Evolutionary conservation across 1,139 yeast genomes (phyloP), one percentile per base, ranked within the genome.

Genomic region (Lodderomyces elongisporus): DNA sequence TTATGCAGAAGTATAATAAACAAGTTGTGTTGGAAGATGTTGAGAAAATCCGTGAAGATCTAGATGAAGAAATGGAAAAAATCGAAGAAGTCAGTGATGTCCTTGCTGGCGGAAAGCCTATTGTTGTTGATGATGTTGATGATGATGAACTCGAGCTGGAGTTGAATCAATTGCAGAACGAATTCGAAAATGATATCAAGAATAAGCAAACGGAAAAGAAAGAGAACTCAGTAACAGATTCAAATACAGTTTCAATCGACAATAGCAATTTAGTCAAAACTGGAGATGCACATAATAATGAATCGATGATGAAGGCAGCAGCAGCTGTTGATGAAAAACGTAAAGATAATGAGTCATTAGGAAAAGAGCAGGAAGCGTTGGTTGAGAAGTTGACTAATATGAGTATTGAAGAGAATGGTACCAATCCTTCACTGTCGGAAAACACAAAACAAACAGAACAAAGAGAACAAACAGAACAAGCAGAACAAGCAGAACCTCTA

Each of bases 51-150:
- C 56, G 69, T 40, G 55, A 55, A 18, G 71, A 67, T 13, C 45
- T 76, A 4, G 62, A 64, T 16, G 70, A 63, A 5, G 67, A 68
- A 34, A 56, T 64, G 17, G 53, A 46, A 1, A 52, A 52, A 10
- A 47, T 59, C 4, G 58, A 62, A 31, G 58, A 57, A 32, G 52
- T 74, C 4, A 45, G 62, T 3, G 60, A 62, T 3, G 59, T 62
- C 1, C 46, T 76, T 35, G 25, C 13, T 4, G 30, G 18, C 1
- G 44, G 36, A 12, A 60, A 60, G 15, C 56, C 49, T 10, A 28
- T 23, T 3, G 67, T 60, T 4, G 43, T 66, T 17, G 70, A 69
- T 12, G 53, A 55, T 4, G 75, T 70, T 31, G 33, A 52, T 14
- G 31, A 25, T 23, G 16, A 26, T 3, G 32, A 34, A 22, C 14